Base-by-base conservation (phyloP, 129 eudicot genomes). In the Flaveria ramosissima region DNA sequence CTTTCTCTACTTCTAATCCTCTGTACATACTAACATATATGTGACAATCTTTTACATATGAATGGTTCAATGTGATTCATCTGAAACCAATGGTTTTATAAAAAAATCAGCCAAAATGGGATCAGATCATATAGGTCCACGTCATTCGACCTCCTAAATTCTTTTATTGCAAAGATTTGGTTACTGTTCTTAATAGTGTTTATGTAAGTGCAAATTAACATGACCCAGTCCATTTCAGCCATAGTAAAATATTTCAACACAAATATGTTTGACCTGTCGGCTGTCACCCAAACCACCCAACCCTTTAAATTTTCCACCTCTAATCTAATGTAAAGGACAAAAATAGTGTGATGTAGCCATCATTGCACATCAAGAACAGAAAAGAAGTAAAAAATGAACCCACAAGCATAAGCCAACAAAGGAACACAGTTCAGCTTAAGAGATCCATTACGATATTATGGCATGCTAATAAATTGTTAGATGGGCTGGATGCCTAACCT, bases 401-500 rank as follows among this genome's bases (percentile, higher is more conserved):
- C 9, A 9, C 26, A 50, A 52, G 23, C 64, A 57, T 57, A 27
- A 57, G 27, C 64, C 66, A 24, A 63, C 32, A 13, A n/a, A 46
- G 71, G 39, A 75, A 43, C 76, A 72, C 19, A 3, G 50, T 8
- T 75, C 13, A 9, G 36, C 20, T 30, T 64, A 47, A 61, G 24
- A 61, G 16, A 53, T 26, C 16, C 4, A 43, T 26, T 20, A 9
- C 9, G n/a, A n/a, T 7, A 26, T 74, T 68, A 9, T 20, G 17
- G 23, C 46, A 46, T 14, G n/a, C 27, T 2, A 19, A 43, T 41
- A 73, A 59, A 24, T 0, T 16, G 41, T 50, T 63, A 63, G 68
- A 75, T 70, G 46, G 45, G 71, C 41, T 39, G 66, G 57, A 77
- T 55, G 77, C 15, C 86, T 73, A 69, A 91, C 97, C 97, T 91